Evolutionary conservation across 2,329 filamentous ascomycete genomes (phyloP), one percentile per base, ranked within the genome.

Genomic region (Aschersonia sp.): DNA sequence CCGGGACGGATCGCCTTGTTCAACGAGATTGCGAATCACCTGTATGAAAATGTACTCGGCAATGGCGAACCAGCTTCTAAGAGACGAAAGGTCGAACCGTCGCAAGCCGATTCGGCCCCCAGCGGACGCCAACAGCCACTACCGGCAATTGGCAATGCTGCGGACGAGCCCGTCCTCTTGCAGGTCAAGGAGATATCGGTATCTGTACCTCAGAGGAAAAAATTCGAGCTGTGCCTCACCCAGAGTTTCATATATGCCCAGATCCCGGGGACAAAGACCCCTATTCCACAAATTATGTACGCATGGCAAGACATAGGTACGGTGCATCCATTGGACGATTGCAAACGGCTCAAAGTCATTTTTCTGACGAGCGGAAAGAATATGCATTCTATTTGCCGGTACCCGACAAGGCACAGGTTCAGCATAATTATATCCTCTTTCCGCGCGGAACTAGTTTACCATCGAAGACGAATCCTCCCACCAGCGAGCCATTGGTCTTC

Each of bases 201-300:
- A n/a, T 75, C 77, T 1, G 70, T 82, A 4, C 81, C 81, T 0
- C 77, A 80, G 63, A 70, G 81, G 52, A 84, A 84, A 63, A 84
- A 83, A 61, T 78, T 78, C 54, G 76, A 79, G 52, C 60, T 84
- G 7, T 79, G 76, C 60, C 74, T 83, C 51, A 83, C 79, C 2
- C 63, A 69, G 5, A 69, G 70, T 50, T 74, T 76, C 52, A 56
- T 83, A 35, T 82, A 81, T 52, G 77, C 77, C 11, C 69, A 73
- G 37, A 65, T 66, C 1, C 66, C 75, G 0, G 71, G 70, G 42
- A 73, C 74, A 2, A 70, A 69, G 2, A 64, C 66, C 30, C 74
- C 76, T 0, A 67, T 75, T 12, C 63, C 70, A 14, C 72, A 71
- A 43, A 73, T 77, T 44, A 69, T 72, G 11, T 79, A 79, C 53